Base-by-base conservation (phyloP, 495 filamentous ascomycete genomes). In the Podospora pseudopauciseta region DNA sequence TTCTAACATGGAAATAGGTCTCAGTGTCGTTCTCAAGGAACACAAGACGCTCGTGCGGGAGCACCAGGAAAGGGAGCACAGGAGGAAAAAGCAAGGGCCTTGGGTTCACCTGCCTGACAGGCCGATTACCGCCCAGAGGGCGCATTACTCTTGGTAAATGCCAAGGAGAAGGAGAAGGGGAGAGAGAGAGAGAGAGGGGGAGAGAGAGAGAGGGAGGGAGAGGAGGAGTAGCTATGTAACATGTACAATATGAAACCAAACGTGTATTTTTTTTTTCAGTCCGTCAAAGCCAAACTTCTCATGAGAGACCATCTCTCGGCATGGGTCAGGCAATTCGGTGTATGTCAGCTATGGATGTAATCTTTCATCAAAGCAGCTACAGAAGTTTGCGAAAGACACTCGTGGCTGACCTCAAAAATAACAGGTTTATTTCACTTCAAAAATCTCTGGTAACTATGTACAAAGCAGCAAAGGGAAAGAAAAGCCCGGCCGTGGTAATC, bases 1-100 rank as follows among this genome's bases (percentile, higher is more conserved):
- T 23, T 23, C 23, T 23, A 23, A 23, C 23, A 2, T 23, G 23
- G 44, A 16, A 19, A 4, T 64, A 92, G 90, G 85, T 67, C 86
- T 97, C n/a, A 87, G 90, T 0, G 78, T 98, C 19, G 71, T 96
- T 5, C 80, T 99, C 75, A 99, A 99, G 82, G 95, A 98, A 75
- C 92, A 98, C 77, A 88, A 88, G 76, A 97, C 95, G 1, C 83
- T 92, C 34, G 88, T 97, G 62, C 86, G 95, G 39, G 84, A 91
- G 73, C 88, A 89, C 76, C 79, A 91, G 67, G 93, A 97, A 73
- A 84, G 88, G 67, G 85, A 92, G 74, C 87, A 88, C 73, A 91
- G 90, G 78, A 79, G 87, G 76, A 81, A 86, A 57, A 87, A 87
- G 72, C 82, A 88, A 69, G 88, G 89, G 66, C 87, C 94, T 19